Base-by-base conservation (phyloP, 345 rosid species). In the Durio zibethinus region DNA sequence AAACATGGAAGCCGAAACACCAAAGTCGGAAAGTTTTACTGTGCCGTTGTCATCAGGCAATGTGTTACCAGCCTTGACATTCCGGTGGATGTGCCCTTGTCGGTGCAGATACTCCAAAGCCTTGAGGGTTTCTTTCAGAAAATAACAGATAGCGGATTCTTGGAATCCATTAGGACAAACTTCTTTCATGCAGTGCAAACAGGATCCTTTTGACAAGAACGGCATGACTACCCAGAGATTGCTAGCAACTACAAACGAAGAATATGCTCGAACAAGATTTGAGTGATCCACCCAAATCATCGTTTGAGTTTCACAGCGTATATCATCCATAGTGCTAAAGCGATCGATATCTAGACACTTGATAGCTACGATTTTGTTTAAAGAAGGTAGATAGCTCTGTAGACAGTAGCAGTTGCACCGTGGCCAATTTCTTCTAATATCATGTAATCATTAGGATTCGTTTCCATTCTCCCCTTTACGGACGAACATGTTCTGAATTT, bases 31-130 rank as follows among this genome's bases (percentile, higher is more conserved):
- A 78, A 96, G 97, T 85, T 96, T 96, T 72, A 93, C 93, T 36
- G 81, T 79, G 47, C 99, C 98, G 85, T 66, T 83, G 31, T 77
- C 84, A 83, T 93, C 94, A 73, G 93, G 87, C 77, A 93, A 88
- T 85, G 93, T 92, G 85, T 93, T 96, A 65, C 99, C 99, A 77
- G 99, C 99, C 97, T 96, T 96, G 79, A 96, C 97, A 88, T 96
- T 98, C 5, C 99, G 90, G 79, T 96, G 99, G 40, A 96, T 96
- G 67, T 96, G 94, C 16, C 99, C 99, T 82, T 93, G 99, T 70
- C 72, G 88, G 87, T 96, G 98, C 80, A 96, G 97, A 82, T 96
- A 96, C 47, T 91, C 93, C 72, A 96, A 86, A 79, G 97, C 99
- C 87, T 92, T 91, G 15, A 96, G 97, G 57, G 98, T 93, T 85